A percentile compares a stretch with the other conserved stretches of the same genome.
These are phyloP conservation scores for Xylariales sp. DNA, from an alignment of 2,329 filamentous ascomycete genomes.

Conservation along the genomic window DNA sequence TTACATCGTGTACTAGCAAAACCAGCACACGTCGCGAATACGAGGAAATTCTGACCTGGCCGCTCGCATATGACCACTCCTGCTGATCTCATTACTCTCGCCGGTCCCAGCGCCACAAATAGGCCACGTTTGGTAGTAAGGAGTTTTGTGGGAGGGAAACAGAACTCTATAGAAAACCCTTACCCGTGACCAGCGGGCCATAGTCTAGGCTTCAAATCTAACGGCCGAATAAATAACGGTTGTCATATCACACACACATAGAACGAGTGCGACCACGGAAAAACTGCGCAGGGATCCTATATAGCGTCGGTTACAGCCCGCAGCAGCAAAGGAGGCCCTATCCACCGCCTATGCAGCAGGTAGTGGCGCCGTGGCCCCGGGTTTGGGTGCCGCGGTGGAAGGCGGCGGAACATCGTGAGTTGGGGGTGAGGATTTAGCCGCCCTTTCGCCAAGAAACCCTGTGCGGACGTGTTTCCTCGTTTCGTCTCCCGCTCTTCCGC, in stretches of 20 bases:
- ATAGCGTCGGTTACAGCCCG: no score
- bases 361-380: neutral
- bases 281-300: no score
- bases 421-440: neutral
- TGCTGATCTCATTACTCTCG: conserved; percentile 2
- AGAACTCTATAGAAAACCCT: no score
- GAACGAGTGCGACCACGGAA: no score
- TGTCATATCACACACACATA: neutral
- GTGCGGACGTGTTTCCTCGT: conserved; percentile 21
- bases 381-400: neutral
- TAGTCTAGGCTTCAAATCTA: neutral
- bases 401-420: neutral
- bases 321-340: no score
- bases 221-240: neutral
- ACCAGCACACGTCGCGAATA: conserved; percentile 5
- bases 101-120: neutral
- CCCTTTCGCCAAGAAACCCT: conserved; percentile 9
- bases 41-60: conserved; percentile 9
- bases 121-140: neutral
- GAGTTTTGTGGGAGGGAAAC: neutral
- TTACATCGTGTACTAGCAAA: conserved; percentile 30
- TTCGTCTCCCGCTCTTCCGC: neutral
- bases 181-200: neutral
- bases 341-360: no score
- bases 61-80: conserved; percentile 19